These are phyloP conservation scores for Phytophthora boehmeriae DNA, from an alignment of 352 stramenopile species.

Conservation along the genomic window DNA sequence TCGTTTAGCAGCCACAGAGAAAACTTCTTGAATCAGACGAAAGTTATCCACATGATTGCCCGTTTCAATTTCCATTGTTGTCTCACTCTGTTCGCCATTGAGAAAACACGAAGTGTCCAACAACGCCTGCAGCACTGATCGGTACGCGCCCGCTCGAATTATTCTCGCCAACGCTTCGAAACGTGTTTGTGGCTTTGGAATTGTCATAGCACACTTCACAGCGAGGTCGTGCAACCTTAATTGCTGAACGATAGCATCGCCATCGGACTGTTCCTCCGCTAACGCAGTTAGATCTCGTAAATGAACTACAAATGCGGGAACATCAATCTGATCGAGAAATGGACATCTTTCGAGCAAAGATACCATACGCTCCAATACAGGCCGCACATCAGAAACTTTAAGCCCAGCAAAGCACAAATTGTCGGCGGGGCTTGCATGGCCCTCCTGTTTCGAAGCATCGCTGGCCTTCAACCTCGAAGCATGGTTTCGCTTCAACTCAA, in stretches of 20 bases:
- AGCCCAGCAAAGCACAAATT: constrained; percentile 28
- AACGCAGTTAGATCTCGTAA: constrained; percentile 45
- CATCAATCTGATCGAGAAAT: constrained; percentile 65
- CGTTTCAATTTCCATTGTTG: constrained; percentile 5
- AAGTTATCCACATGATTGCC: constrained; percentile 41
- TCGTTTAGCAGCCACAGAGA: constrained; percentile 41
- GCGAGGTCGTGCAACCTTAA: constrained; percentile 49
- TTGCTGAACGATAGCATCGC: constrained; percentile 8
- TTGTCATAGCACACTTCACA: constrained; percentile 55
- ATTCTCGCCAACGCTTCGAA: constrained; percentile 48
- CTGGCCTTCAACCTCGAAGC: background rate
- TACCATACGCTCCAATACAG: constrained; percentile 41
- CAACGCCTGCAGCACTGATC: constrained; percentile 46
- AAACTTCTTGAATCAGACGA: constrained; percentile 44
- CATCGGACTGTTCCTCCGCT: constrained; percentile 18
- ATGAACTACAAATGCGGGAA: constrained; percentile 53
- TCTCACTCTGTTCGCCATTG: constrained; percentile 16
- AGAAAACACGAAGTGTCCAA: constrained; percentile 40
- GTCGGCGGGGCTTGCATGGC: background rate
- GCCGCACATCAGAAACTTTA: constrained; percentile 17
- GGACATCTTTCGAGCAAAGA: constrained; percentile 55
- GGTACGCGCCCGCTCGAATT: constrained; percentile 50
- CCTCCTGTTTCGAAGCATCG: background rate
- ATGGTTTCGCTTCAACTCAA: constrained; percentile 16
- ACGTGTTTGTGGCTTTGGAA: constrained; percentile 42